phyloP scores from a whole-genome alignment of 1,284 basidiomycete genomes.

The Ceratobasidium sp. region DNA sequence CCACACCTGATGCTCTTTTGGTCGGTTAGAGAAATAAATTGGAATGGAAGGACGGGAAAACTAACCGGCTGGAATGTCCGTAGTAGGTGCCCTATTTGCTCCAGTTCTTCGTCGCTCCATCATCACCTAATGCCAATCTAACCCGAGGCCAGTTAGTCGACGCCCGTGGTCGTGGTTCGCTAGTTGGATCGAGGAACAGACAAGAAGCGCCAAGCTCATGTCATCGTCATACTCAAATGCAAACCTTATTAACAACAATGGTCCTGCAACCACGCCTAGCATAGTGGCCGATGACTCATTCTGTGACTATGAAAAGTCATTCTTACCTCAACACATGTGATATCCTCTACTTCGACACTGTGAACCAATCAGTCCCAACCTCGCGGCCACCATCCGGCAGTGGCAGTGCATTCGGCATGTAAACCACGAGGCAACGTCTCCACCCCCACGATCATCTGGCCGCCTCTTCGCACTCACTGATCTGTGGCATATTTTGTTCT shows the following conservation, averaged over 20 bases:
- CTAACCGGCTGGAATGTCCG: slow-evolving; percentile 61
- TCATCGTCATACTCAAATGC: not conserved
- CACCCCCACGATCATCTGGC: no score
- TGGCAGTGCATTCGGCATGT: no score
- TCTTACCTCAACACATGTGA: no score
- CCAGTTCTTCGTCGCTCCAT: slow-evolving; percentile 64
- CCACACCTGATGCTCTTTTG: slow-evolving; percentile 27
- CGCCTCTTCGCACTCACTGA: no score
- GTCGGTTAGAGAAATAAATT: not conserved
- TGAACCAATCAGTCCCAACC: no score
- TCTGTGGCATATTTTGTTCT: no score
- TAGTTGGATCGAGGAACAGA: not conserved
- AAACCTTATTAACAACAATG: not conserved
- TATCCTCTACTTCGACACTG: no score
- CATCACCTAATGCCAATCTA: not conserved
- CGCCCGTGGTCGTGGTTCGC: not conserved
- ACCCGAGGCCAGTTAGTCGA: not conserved
- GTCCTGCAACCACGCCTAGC: no score
- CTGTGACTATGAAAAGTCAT: no score
- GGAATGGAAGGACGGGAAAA: slow-evolving; percentile 34
- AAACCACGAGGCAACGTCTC: no score
- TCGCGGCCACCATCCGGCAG: no score
- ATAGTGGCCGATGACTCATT: no score
- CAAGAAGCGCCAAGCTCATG: not conserved
- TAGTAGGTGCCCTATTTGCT: slow-evolving; percentile 59